A percentile compares a stretch with the other conserved stretches of the same genome.
Evolutionary conservation across 2,329 filamentous ascomycete genomes (phyloP).

Genomic region (Immersiporthe knoxdaviesiana): DNA sequence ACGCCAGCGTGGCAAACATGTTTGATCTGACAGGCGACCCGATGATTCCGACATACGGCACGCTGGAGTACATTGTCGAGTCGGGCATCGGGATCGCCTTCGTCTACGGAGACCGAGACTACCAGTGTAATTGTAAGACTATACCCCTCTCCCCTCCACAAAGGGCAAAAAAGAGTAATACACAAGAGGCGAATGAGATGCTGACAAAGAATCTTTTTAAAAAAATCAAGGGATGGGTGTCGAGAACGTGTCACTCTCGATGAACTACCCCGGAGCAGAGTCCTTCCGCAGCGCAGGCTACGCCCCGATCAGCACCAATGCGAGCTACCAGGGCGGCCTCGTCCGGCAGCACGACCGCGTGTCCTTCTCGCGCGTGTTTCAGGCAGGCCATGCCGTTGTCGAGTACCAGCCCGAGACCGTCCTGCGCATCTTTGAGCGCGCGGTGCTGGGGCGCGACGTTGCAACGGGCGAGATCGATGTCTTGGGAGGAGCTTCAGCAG

Average conservation of each 20-base stretch:
- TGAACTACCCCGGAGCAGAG: slow-evolving; percentile 46
- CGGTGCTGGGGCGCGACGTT: slow-evolving; percentile 52
- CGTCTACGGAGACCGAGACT: slow-evolving; percentile 60
- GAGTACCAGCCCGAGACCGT: slow-evolving; percentile 56
- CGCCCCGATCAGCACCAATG: slow-evolving; percentile 44
- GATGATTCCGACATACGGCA: slow-evolving; percentile 31
- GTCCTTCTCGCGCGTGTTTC: slow-evolving; percentile 51
- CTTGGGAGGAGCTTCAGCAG: slow-evolving; percentile 3
- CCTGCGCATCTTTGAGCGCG: slow-evolving; percentile 54
- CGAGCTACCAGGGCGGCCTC: slow-evolving; percentile 47
- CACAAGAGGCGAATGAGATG: not conserved
- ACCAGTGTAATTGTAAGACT: slow-evolving; percentile 43
- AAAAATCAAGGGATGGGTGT: slow-evolving; percentile 51
- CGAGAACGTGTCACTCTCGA: slow-evolving; percentile 49
- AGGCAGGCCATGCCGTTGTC: slow-evolving; percentile 52
- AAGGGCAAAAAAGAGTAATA: not conserved
- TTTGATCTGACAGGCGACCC: slow-evolving; percentile 42
- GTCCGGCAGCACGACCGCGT: slow-evolving; percentile 53
- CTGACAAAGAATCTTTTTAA: not conserved
- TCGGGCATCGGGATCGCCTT: slow-evolving; percentile 56
- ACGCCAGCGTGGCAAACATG: slow-evolving; percentile 40
- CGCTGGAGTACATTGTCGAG: slow-evolving; percentile 54
- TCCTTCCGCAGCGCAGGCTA: slow-evolving; percentile 55
- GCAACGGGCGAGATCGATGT: slow-evolving; percentile 55
- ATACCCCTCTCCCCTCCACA: not conserved